A percentile compares a stretch with the other conserved stretches of the same genome.
These are phyloP conservation scores for Mycena rebaudengoi DNA, from an alignment of 768 basidiomycete genomes.

Conservation along the genomic window DNA sequence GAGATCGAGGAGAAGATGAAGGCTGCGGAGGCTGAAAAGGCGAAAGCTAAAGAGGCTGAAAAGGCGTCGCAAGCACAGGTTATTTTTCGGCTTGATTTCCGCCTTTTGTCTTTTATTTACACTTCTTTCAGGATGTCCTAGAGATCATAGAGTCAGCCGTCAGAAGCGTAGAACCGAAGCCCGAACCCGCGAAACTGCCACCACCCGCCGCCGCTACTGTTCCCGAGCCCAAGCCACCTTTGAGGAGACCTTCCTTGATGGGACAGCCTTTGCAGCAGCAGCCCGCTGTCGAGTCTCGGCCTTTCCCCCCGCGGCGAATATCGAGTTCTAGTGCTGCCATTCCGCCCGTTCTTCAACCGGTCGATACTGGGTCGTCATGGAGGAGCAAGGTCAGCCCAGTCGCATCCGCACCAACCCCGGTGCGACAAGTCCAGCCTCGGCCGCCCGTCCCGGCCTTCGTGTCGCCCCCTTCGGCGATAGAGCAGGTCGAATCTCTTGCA, in stretches of 20 bases:
- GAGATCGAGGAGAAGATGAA: slow-evolving; percentile 78
- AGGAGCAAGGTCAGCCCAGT: slow-evolving; percentile 57
- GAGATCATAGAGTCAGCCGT: slow-evolving; percentile 26
- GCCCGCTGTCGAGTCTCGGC: slow-evolving; percentile 37
- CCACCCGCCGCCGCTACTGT: background rate
- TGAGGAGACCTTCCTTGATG: slow-evolving; percentile 18
- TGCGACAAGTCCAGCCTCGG: slow-evolving; percentile 36
- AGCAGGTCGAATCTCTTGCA: slow-evolving; percentile 55
- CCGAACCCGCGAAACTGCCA: slow-evolving; percentile 2
- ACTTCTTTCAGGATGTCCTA: slow-evolving; percentile 21
- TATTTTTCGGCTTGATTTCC: slow-evolving; percentile 1
- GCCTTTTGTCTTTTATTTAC: background rate
- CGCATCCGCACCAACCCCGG: slow-evolving; percentile 34
- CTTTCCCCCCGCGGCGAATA: slow-evolving; percentile 35
- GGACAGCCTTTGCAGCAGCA: slow-evolving; percentile 29
- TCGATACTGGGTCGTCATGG: slow-evolving; percentile 63
- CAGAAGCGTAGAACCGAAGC: slow-evolving; percentile 10
- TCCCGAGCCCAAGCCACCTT: background rate
- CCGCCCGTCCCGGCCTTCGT: slow-evolving; percentile 26
- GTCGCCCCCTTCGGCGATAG: slow-evolving; percentile 46
- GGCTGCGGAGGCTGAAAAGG: slow-evolving; percentile 48
- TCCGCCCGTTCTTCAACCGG: slow-evolving; percentile 46
- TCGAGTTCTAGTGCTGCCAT: slow-evolving; percentile 32
- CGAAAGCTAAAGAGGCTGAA: slow-evolving; percentile 27
- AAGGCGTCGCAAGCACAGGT: slow-evolving; percentile 17